Percentiles rank a stretch among this genome's conserved stretches.
Evolutionary conservation across 441 rosid species (phyloP).

Genomic region (Adansonia madagascariensis): DNA sequence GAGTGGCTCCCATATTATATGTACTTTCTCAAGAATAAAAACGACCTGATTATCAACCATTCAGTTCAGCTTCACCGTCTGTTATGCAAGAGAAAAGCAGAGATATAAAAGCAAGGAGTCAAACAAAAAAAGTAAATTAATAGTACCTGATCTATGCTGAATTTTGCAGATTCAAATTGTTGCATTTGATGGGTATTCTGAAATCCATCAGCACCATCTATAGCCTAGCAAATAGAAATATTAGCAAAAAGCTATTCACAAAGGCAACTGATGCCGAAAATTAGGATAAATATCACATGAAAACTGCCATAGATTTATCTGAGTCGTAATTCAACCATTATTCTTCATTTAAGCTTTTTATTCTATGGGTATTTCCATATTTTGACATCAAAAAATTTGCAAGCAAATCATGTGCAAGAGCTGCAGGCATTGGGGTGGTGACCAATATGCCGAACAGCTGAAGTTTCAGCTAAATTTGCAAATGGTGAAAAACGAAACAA

Average conservation of each 20-base stretch:
- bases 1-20: conserved; percentile 89
- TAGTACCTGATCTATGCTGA: conserved; percentile 82
- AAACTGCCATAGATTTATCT: neutral
- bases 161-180: conserved; percentile 87
- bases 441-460: neutral
- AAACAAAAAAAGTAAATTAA: conserved; percentile 9
- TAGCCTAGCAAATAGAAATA: conserved; percentile 59
- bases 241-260: neutral
- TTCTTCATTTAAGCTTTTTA: neutral
- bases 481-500: neutral
- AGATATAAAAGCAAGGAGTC: conserved; percentile 18
- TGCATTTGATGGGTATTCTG: conserved; percentile 88
- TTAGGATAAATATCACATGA: neutral
- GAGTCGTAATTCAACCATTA: neutral
- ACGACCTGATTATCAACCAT: conserved; percentile 57
- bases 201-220: conserved; percentile 91
- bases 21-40: conserved; percentile 92
- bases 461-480: neutral
- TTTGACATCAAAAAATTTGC: neutral
- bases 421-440: neutral
- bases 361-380: neutral
- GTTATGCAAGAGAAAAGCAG: conserved; percentile 19
- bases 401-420: neutral
- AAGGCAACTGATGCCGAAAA: conserved; percentile 21
- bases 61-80: conserved; percentile 24